Percentiles rank a stretch among this genome's conserved stretches.
Evolutionary conservation across 768 basidiomycete genomes (phyloP).

Genomic region (Clitopilus passeckerianus): DNA sequence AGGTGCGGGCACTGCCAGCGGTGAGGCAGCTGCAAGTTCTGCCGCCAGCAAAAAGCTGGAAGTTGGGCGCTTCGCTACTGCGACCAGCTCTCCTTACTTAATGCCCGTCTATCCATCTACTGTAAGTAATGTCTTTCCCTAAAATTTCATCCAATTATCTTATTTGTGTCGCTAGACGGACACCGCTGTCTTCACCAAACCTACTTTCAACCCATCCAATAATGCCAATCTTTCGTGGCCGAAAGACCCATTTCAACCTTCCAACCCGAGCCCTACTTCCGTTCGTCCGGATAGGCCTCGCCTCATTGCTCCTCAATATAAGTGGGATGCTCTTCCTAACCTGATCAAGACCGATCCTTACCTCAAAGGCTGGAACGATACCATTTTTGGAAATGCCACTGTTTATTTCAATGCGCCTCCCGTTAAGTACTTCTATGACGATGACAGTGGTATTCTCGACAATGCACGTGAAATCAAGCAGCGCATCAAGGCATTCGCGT

Average conservation of each 20-base stretch:
- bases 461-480: slow-evolving; percentile 85
- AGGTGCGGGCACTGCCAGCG: slow-evolving; percentile 33
- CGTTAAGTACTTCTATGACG: slow-evolving; percentile 71
- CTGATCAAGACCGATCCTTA: slow-evolving; percentile 85
- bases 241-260: slow-evolving; percentile 66
- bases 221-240: slow-evolving; percentile 66
- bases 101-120: slow-evolving; percentile 87
- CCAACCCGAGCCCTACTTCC: slow-evolving; percentile 52
- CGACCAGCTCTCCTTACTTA: slow-evolving; percentile 74
- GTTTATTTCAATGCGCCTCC: slow-evolving; percentile 59
- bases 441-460: slow-evolving; percentile 89
- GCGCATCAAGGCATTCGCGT: slow-evolving; percentile 88
- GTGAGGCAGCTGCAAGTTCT: slow-evolving; percentile 45
- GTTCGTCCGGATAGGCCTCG: slow-evolving; percentile 81
- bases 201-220: slow-evolving; percentile 64
- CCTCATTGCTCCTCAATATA: slow-evolving; percentile 86
- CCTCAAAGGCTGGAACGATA: slow-evolving; percentile 81
- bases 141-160: not conserved
- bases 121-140: slow-evolving; percentile 42
- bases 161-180: slow-evolving; percentile 50
- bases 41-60: slow-evolving; percentile 54
- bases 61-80: slow-evolving; percentile 68
- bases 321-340: slow-evolving; percentile 77
- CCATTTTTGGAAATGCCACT: slow-evolving; percentile 87
- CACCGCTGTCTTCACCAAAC: slow-evolving; percentile 60